Percentiles rank a stretch among this genome's conserved stretches.
Evolutionary conservation across 305 asterid genomes (phyloP).

Genomic region (Coffea humblotiana): DNA sequence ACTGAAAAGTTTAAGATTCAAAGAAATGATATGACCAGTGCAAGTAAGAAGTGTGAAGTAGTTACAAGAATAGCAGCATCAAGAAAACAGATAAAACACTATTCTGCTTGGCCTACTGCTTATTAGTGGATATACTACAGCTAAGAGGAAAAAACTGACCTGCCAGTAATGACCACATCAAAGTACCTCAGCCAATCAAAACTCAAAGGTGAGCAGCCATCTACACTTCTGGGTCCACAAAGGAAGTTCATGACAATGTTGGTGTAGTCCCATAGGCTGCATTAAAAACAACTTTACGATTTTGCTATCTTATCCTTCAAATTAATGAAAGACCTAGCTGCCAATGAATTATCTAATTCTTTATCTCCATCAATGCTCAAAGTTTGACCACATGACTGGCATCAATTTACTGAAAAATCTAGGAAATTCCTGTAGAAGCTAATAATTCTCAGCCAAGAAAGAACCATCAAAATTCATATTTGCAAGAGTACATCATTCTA

Average conservation of each 20-base stretch:
- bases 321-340: background rate
- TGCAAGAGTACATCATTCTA: background rate
- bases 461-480: background rate
- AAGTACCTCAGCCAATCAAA: conserved; percentile 90
- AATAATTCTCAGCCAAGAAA: background rate
- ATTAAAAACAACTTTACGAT: conserved; percentile 8
- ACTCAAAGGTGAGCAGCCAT: conserved; percentile 45
- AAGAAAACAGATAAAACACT: background rate
- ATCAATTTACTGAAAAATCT: background rate
- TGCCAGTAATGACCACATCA: conserved; percentile 93
- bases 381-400: background rate
- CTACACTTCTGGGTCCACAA: conserved; percentile 57
- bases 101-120: background rate
- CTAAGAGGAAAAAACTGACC: conserved; percentile 51
- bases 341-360: background rate
- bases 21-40: background rate
- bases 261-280: conserved; percentile 99
- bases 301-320: background rate
- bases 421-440: background rate
- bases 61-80: background rate
- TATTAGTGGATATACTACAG: background rate
- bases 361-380: background rate
- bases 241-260: conserved; percentile 95
- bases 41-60: background rate
- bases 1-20: background rate